Evolutionary conservation across 2,329 filamentous ascomycete species (phyloP), one percentile per base, ranked within the genome.

Genomic region (Aspergillus pseudoglaucus): DNA sequence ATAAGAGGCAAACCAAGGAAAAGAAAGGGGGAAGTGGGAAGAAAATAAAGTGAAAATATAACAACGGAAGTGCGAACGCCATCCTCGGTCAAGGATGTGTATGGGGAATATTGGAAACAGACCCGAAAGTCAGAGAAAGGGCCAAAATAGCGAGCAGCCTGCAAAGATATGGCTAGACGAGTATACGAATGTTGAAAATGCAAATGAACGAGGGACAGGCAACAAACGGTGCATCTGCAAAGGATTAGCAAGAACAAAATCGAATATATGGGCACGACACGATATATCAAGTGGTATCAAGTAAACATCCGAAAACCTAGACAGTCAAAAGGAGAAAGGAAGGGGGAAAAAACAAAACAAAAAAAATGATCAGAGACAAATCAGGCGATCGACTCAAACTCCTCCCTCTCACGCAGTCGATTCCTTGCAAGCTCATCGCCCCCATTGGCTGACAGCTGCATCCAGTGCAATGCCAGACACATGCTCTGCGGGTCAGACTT

Each of bases 401-500:
- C 80, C 58, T 80, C 77, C 42, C 79, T 70, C 70, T 94, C 88
- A 54, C 84, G 79, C 66, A 96, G 72, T 69, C 91, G 90, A 65
- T 85, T 86, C 63, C 82, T 84, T 17, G 91, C 91, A 57, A 95
- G 74, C 61, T 86, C 81, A 65, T 97, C 91, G 1, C 90, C 90
- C n/a, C 90, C 90, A 47, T 80, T 79, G 58, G 88, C 87, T 33
- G 88, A 90, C 55, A 88, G 77, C 71, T 91, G 88, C 90, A 97
- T 96, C 90, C 91, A 97, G 74, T 97, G 91, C 69, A 94, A 84
- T 8, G 91, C 91, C 48, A 95, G 82, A 60, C 90, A 96, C 87
- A 97, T 93, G 38, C 90, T 83, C 46, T 85, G 85, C 2, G 88
- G 88, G 65, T 96, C 89, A 50, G 84, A 90, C 56, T 88, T 77